phyloP scores from a whole-genome alignment of 768 basidiomycete species.

The Kwoniella newhampshirensis region DNA sequence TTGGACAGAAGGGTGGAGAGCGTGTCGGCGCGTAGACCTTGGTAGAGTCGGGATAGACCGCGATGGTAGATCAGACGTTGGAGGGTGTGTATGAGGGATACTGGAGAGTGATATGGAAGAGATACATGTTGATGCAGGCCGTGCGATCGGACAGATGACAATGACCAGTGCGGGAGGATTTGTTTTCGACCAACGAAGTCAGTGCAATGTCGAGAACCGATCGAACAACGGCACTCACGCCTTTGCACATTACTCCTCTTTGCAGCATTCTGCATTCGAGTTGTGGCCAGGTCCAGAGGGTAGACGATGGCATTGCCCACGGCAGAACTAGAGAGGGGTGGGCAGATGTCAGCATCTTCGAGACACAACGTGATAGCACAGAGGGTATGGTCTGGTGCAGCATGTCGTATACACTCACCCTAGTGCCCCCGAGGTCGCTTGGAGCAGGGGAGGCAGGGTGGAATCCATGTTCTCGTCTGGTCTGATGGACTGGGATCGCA shows the following conservation, averaged over 20 bases:
- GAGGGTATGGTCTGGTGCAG: not conserved
- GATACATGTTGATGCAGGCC: too few species aligned
- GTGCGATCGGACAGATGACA: not conserved
- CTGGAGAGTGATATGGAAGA: too few species aligned
- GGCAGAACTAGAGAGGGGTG: constrained; percentile 25
- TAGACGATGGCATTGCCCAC: constrained; percentile 46
- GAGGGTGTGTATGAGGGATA: constrained; percentile 32
- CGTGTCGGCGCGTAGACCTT: constrained; percentile 38
- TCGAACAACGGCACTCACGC: too few species aligned
- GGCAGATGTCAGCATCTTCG: not conserved
- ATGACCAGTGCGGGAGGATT: too few species aligned
- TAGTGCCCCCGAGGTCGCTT: constrained; percentile 42
- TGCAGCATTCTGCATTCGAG: constrained; percentile 38
- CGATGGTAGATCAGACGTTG: constrained; percentile 23
- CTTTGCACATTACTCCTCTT: constrained; percentile 17
- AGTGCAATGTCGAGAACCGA: too few species aligned
- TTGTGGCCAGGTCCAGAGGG: constrained; percentile 45
- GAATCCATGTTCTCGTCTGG: too few species aligned
- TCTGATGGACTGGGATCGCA: too few species aligned
- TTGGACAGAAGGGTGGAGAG: constrained; percentile 38
- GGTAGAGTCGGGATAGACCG: constrained; percentile 27
- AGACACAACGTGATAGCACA: too few species aligned
- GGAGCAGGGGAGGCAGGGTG: constrained; percentile 38
- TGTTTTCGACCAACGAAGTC: too few species aligned
- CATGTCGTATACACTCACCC: constrained; percentile 34